Base-by-base conservation (phyloP, 495 filamentous ascomycete species). In the Penicillium turbatum region DNA sequence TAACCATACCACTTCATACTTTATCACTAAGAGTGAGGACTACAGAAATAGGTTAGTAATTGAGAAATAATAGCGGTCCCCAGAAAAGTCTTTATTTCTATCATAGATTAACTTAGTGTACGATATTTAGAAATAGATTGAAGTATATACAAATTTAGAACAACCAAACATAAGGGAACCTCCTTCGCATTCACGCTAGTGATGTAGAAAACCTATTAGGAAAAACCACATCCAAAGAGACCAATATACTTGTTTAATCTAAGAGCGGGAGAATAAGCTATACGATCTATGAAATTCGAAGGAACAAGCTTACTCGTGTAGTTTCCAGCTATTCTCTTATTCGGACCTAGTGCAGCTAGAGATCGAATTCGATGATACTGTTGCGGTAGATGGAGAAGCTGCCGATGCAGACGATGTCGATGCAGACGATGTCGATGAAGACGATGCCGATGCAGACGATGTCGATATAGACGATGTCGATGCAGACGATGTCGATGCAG, bases 101-200 rank as follows among this genome's bases (percentile, higher is more conserved):
- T n/a, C n/a, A n/a, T n/a, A n/a, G n/a, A n/a, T n/a, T n/a, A n/a
- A n/a, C n/a, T n/a, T n/a, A n/a, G n/a, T n/a, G n/a, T n/a, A n/a
- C n/a, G n/a, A n/a, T n/a, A n/a, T n/a, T n/a, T n/a, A n/a, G n/a
- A n/a, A n/a, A n/a, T n/a, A n/a, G n/a, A n/a, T n/a, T n/a, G n/a
- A n/a, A n/a, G n/a, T n/a, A n/a, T n/a, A n/a, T n/a, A n/a, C n/a
- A n/a, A n/a, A n/a, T n/a, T n/a, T 43, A 17, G 41, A 44, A 13
- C 0, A 30, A 13, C 41, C 3, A 17, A 16, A 44, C 6, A 5
- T 44, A 27, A 44, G 41, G 5, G 12, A 38, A n/a, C 16, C 26
- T 45, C 42, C n/a, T 44, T 44, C 26, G n/a, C 3, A 44, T 44
- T 44, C 26, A 44, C 26, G n/a, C 26, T 44, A 44, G 42, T 45